Conservation (phyloP, 345 rosid genomes). For the Rhizophora apiculata region DNA sequence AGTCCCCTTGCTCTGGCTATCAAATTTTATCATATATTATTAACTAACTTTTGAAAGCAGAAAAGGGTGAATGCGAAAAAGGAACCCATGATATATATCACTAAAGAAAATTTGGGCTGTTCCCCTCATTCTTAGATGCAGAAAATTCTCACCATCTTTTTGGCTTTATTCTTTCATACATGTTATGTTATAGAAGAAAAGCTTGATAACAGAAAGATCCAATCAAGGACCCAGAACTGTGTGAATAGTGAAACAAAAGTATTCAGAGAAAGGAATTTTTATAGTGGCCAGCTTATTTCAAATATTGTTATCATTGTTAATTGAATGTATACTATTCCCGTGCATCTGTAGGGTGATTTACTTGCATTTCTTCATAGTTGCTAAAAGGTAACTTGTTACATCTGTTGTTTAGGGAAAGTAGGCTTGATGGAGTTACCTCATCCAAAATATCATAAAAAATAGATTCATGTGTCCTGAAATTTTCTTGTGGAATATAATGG, state of each 20-base stretch:
- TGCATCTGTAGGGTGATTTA: background rate
- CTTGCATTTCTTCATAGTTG: background rate
- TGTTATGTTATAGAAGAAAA: too few relatives aligned
- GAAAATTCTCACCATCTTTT: too few relatives aligned
- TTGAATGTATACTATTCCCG: background rate
- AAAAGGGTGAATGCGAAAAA: too few relatives aligned
- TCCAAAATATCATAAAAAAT: slow-evolving; percentile 9
- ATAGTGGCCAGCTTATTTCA: background rate
- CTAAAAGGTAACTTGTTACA: background rate
- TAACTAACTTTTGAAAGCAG: too few relatives aligned
- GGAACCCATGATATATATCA: too few relatives aligned
- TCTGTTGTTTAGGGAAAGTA: background rate
- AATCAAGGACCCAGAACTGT: too few relatives aligned
- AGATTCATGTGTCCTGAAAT: slow-evolving; percentile 14
- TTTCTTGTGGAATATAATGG: slow-evolving; percentile 8
- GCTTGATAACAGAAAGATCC: too few relatives aligned
- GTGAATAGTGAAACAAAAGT: too few relatives aligned
- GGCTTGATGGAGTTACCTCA: background rate
- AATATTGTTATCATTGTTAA: background rate
- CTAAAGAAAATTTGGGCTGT: too few relatives aligned
- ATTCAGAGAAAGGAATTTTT: background rate
- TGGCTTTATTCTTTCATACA: too few relatives aligned
- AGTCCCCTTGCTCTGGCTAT: background rate
- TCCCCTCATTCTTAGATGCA: too few relatives aligned
- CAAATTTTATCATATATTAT: background rate